Conservation (phyloP, 2,329 filamentous ascomycete species). For the Pseudodiploospora longispora region DNA sequence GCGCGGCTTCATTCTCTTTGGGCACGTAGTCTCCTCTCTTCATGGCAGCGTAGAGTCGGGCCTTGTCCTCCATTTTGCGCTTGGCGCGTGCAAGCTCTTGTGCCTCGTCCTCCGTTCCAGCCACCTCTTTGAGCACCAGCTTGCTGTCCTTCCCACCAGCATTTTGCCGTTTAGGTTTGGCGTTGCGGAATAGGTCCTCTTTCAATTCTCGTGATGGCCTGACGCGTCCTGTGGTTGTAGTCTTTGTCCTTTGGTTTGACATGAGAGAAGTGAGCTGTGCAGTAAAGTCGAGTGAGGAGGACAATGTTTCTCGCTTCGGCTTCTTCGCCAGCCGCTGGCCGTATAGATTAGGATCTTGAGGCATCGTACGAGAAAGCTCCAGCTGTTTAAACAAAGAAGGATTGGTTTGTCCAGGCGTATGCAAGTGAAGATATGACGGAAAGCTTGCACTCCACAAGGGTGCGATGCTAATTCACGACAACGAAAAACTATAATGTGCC, state of each 20-base stretch:
- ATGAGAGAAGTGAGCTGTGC: slow-evolving; percentile 80
- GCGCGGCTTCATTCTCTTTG: slow-evolving; percentile 54
- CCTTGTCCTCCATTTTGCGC: slow-evolving; percentile 84
- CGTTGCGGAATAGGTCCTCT: slow-evolving; percentile 36
- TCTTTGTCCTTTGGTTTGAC: slow-evolving; percentile 36
- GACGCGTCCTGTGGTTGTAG: slow-evolving; percentile 30
- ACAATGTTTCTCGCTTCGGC: slow-evolving; percentile 60
- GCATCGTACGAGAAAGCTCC: slow-evolving; percentile 32
- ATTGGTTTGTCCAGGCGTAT: no score
- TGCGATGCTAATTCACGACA: no score
- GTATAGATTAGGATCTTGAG: slow-evolving; percentile 66
- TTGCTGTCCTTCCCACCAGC: slow-evolving; percentile 42
- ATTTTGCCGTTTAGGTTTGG: slow-evolving; percentile 18
- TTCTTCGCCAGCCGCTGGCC: slow-evolving; percentile 65
- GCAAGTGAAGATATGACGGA: no score
- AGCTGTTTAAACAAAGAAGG: not conserved
- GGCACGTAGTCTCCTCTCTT: slow-evolving; percentile 80
- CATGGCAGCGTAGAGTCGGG: slow-evolving; percentile 78
- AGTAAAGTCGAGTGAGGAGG: slow-evolving; percentile 74
- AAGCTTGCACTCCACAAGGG: no score
- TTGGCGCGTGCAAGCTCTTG: slow-evolving; percentile 63
- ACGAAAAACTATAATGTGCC: no score
- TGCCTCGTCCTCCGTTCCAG: slow-evolving; percentile 54
- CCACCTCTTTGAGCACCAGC: slow-evolving; percentile 43
- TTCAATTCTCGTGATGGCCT: slow-evolving; percentile 40